Evolutionary conservation across 2,329 filamentous ascomycete species (phyloP).

Genomic region (Domatiomyces globalis): DNA sequence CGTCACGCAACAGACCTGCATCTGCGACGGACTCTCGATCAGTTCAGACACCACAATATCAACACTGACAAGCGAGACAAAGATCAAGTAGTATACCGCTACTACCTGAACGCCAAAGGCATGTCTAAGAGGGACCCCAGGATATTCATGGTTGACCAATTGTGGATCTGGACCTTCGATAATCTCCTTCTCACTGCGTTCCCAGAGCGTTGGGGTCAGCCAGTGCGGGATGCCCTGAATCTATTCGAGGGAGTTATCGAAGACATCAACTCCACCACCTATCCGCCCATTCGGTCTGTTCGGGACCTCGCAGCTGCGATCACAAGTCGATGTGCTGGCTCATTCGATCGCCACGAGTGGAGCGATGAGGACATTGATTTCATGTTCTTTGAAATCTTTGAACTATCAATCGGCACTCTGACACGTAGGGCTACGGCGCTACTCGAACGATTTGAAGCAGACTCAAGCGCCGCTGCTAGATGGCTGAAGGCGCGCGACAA

Average conservation of each 20-base stretch:
- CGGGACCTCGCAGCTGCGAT: slow-evolving; percentile 51
- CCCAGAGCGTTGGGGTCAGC: slow-evolving; percentile 39
- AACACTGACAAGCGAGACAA: slow-evolving; percentile 42
- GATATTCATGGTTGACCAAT: slow-evolving; percentile 54
- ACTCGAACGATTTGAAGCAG: slow-evolving; percentile 45
- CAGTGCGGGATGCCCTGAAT: slow-evolving; percentile 38
- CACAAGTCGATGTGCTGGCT: slow-evolving; percentile 44
- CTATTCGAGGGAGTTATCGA: slow-evolving; percentile 50
- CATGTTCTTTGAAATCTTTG: slow-evolving; percentile 55
- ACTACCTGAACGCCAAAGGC: slow-evolving; percentile 25
- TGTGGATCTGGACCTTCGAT: slow-evolving; percentile 51
- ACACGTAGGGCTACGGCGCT: slow-evolving; percentile 44
- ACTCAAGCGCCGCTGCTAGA: slow-evolving; percentile 41
- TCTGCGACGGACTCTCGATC: slow-evolving; percentile 48
- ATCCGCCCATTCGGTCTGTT: slow-evolving; percentile 44
- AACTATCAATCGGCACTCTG: slow-evolving; percentile 44
- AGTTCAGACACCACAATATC: slow-evolving; percentile 52
- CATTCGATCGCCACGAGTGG: slow-evolving; percentile 44
- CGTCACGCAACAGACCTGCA: slow-evolving; percentile 38
- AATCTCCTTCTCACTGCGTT: slow-evolving; percentile 48
- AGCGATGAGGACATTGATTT: slow-evolving; percentile 43
- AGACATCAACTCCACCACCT: slow-evolving; percentile 50
- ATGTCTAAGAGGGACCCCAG: slow-evolving; percentile 9
- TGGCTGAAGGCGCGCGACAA: slow-evolving; percentile 31
- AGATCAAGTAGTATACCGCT: slow-evolving; percentile 52